Evolutionary conservation across 345 rosid genomes (phyloP), one percentile per base, ranked within the genome.

Genomic region (Euclidium syriacum): DNA sequence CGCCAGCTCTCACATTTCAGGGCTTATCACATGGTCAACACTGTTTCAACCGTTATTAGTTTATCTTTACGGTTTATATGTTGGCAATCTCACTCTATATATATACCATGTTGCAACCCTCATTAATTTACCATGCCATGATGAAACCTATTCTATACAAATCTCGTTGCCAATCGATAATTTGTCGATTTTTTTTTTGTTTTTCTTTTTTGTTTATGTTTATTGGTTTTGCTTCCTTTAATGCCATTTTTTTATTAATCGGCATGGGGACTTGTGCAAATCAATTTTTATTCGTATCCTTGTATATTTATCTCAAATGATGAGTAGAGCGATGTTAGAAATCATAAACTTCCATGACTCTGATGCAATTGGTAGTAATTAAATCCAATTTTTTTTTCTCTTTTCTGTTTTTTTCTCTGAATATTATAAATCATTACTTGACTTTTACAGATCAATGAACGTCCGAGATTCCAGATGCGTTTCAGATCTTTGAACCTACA

Each of bases 291-390:
- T 50, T 26, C 6, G 11, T 49, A 7, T n/a, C n/a, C n/a, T n/a
- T 18, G 5, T 10, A 4, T 12, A 27, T 62, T 30, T 43, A 35
- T 22, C 32, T 52, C 70, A 65, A 54, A 43, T 65, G 70, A 65
- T 54, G 70, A 65, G 70, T 65, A 46, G 71, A 47, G 64, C 72
- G 9, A 23, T 68, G 67, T 68, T 68, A 38, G 61, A n/a, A 42
- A 51, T 60, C 61, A 33, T 42, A 33, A 52, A 68, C 73, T 68
- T 69, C 73, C 73, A 69, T 69, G 73, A 63, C 59, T 63, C 68
- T 46, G 71, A 66, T 56, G 71, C 64, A 66, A 16, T 41, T 36
- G 2, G n/a, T n/a, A 10, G 30, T 23, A 5, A 6, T 0, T 0
- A 30, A 10, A 17, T 3, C 32, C 27, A 59, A 1, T 18, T 42